Evolutionary conservation across 2,329 filamentous ascomycete genomes (phyloP).

Genomic region (Periglandula ipomoeae): DNA sequence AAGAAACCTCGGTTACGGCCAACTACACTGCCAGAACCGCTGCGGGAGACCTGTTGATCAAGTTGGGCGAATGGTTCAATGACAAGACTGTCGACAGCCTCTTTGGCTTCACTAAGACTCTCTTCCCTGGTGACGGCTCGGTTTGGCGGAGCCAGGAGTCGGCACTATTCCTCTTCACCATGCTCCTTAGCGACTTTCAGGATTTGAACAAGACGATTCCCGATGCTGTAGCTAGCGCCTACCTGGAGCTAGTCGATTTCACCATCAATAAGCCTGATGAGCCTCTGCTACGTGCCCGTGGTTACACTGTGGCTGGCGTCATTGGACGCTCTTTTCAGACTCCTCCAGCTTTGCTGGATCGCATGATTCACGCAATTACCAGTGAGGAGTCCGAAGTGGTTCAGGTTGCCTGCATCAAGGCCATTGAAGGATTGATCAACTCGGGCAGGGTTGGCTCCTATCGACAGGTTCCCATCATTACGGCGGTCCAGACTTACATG

Average conservation of each 20-base stretch:
- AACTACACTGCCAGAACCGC: conserved; percentile 95
- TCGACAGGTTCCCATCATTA: conserved; percentile 51
- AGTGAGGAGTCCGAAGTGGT: conserved; percentile 77
- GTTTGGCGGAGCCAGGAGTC: conserved; percentile 64
- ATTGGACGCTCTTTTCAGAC: conserved; percentile 61
- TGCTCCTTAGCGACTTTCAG: conserved; percentile 72
- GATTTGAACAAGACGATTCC: conserved; percentile 68
- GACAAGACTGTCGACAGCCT: conserved; percentile 69
- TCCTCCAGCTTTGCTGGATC: conserved; percentile 58
- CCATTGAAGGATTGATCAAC: conserved; percentile 59
- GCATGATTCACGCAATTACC: conserved; percentile 65
- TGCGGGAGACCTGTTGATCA: conserved; percentile 85
- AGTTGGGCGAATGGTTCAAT: conserved; percentile 83
- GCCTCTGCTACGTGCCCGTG: conserved; percentile 73
- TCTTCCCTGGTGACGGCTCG: conserved; percentile 51
- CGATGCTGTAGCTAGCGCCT: conserved; percentile 59
- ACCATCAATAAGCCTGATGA: conserved; percentile 61
- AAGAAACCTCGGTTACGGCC: conserved; percentile 88
- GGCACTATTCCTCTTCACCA: conserved; percentile 75
- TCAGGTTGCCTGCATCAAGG: conserved; percentile 83
- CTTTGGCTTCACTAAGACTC: conserved; percentile 62
- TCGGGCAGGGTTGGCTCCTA: conserved; percentile 41
- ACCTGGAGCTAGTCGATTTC: conserved; percentile 72
- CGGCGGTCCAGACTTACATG: conserved; percentile 65
- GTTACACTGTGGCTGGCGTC: conserved; percentile 76